These are phyloP conservation scores for Discostella pseudostelligera DNA, from an alignment of 108 stramenopile genomes.

Conservation along the genomic window DNA sequence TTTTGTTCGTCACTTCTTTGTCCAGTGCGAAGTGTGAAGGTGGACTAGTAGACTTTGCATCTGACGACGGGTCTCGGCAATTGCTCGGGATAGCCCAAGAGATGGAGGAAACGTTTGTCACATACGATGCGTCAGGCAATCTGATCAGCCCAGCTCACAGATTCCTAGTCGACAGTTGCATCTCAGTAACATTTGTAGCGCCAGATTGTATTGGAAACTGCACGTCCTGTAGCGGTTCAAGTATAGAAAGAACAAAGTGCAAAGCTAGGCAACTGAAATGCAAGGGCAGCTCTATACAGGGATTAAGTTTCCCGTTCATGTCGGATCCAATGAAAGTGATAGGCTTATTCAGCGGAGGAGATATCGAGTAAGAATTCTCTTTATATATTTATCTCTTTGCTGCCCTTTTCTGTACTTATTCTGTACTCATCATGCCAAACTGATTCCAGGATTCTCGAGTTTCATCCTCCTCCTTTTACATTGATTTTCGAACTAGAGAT, in stretches of 20 bases:
- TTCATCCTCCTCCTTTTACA: conserved; percentile 16
- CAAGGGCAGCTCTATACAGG: conserved; percentile 18
- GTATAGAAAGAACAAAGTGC: conserved; percentile 13
- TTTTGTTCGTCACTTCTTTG: conserved; percentile 5
- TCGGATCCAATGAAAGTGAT: conserved; percentile 20
- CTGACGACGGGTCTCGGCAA: not conserved
- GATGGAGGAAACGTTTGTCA: conserved; percentile 25
- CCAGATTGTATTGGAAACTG: conserved; percentile 19
- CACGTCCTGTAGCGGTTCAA: not conserved
- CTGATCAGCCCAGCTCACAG: conserved; percentile 16
- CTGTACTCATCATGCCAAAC: not conserved
- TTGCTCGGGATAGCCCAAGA: conserved; percentile 13
- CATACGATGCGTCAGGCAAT: conserved; percentile 9
- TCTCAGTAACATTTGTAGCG: not conserved
- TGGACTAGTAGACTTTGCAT: conserved; percentile 8
- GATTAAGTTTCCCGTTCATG: conserved; percentile 27
- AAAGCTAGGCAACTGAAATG: conserved; percentile 18
- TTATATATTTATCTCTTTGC: not conserved
- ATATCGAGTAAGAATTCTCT: conserved; percentile 11
- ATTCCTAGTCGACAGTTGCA: not conserved
- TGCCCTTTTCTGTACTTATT: not conserved
- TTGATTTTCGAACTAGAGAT: conserved; percentile 19
- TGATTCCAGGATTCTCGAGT: conserved; percentile 17
- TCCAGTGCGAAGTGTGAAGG: not conserved
- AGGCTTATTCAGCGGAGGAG: conserved; percentile 19